Evolutionary conservation across 164 flowering plant genomes (phyloP), one percentile per base, ranked within the genome.

Genomic region (Nymphaea thermarum): DNA sequence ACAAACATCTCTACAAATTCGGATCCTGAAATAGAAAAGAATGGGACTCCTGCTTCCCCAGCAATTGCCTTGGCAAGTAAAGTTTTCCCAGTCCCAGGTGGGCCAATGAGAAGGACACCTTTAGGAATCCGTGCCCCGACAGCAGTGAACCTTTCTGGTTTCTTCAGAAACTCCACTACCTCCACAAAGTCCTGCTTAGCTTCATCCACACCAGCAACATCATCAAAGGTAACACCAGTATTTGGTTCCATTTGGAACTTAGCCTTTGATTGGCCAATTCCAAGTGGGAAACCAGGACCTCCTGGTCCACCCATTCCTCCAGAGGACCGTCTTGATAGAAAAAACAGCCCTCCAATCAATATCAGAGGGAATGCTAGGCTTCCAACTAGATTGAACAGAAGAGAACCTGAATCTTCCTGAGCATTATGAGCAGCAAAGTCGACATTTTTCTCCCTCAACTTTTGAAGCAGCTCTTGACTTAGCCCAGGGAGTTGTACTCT

Each of bases 241-340:
- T 89, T 91, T 61, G 97, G 97, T 71, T 91, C 97, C 97, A 91
- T 91, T 73, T 91, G 95, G 69, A 91, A 91, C 83, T 89, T 91
- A 55, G 97, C 97, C 68, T 82, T 85, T 57, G 92, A 86, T 75
- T 90, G 96, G 63, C 96, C 95, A 77, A 93, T 83, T 12, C 78
- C 67, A 61, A 90, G 83, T 12, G 98, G 98, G 70, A 81, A 83
- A 4, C 90, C 96, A 72, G 98, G 98, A 62, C 96, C 98, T 62
- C 98, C 98, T 55, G 95, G 98, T n/a, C 97, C 95, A 59, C 97
- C 95, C 85, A 85, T 86, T 65, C 94, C 96, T 62, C 91, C 86
- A 60, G 87, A 73, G 45, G 93, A 84, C 12, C 92, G 81, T 73
- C 98, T 87, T 18, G 97, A 91, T n/a, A 91, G 87, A 76, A 90